Conservation (phyloP, 129 eudicot genomes). For the Dittrichia graveolens region DNA sequence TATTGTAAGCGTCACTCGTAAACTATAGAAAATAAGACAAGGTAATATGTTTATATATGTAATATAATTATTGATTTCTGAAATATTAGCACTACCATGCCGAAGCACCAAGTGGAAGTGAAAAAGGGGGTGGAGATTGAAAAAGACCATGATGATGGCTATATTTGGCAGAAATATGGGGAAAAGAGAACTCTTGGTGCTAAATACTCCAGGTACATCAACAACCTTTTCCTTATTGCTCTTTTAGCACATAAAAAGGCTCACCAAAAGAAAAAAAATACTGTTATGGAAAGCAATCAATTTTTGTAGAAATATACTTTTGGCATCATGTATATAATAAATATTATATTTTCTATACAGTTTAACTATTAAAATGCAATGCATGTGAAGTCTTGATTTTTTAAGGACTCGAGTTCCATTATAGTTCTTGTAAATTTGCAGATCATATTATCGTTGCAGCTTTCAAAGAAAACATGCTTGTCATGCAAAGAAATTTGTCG, state of each 20-base stretch:
- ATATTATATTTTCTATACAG: not conserved
- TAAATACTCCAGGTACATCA: slow-evolving; percentile 10
- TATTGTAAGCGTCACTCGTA: not conserved
- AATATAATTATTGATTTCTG: slow-evolving; percentile 2
- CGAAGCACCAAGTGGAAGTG: not conserved
- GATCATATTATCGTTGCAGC: slow-evolving; percentile 13
- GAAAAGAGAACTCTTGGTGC: not conserved
- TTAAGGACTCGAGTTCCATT: not conserved
- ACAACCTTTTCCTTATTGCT: not conserved
- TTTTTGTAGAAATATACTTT: not conserved
- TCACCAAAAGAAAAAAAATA: not conserved
- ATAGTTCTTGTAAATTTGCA: slow-evolving; percentile 4
- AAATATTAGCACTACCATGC: not conserved
- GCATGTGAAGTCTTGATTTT: not conserved
- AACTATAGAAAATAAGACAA: not conserved
- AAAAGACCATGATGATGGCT: slow-evolving; percentile 20
- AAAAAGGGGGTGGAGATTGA: not conserved
- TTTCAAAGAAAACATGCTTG: not conserved
- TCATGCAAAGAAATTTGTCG: not conserved
- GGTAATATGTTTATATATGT: not conserved
- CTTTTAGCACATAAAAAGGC: not conserved
- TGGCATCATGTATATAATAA: not conserved
- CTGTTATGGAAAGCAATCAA: not conserved
- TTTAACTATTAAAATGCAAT: slow-evolving; percentile 1
- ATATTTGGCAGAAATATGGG: slow-evolving; percentile 5